Base-by-base conservation (phyloP, 1,139 yeast genomes). In the Tardiomyces blankii region DNA sequence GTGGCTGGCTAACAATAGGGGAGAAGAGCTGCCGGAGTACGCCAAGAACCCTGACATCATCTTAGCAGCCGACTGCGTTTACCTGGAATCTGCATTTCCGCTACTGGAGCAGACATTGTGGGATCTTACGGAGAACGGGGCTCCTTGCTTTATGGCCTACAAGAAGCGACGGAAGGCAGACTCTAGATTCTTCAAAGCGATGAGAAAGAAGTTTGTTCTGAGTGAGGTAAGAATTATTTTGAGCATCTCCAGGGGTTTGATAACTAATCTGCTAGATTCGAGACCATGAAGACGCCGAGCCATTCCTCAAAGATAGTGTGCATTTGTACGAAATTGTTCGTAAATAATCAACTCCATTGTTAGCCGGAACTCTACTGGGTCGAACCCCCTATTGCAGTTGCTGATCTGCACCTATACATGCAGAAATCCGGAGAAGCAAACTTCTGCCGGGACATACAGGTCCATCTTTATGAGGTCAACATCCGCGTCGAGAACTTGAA, bases 41-140 rank as follows among this genome's bases (percentile, higher is more conserved):
- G 65, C 68, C 25, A 59, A 62, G 18, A 53, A 51, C 2, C 64
- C 69, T 2, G 79, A 75, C 56, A 59, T 74, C 8, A 61, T 75
- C 2, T 56, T 76, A 33, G 80, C 80, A 2, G 80, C 80, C 0
- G 80, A 75, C 56, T 75, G 80, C 56, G 80, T 76, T 8, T 75
- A 75, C 50, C 60, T 73, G 21, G 80, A 75, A 52, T 58, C 65
- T 11, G 77, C 78, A 2, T 75, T 76, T 52, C 78, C 77, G 2
- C 51, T 75, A 33, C 57, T 75, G 42, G 75, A 73, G 46, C 62
- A 64, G 49, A 75, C 80, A 0, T 57, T 75, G 40, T 47, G 73
- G 38, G 75, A 74, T 45, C 53, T 75, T 18, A 66, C 77, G 1
- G 53, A 52, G 2, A 45, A 49, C 1, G 62, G 59, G 9, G 68